Evolutionary conservation across 2,329 filamentous ascomycete genomes (phyloP).

Genomic region (Basipetospora chlamydospora): DNA sequence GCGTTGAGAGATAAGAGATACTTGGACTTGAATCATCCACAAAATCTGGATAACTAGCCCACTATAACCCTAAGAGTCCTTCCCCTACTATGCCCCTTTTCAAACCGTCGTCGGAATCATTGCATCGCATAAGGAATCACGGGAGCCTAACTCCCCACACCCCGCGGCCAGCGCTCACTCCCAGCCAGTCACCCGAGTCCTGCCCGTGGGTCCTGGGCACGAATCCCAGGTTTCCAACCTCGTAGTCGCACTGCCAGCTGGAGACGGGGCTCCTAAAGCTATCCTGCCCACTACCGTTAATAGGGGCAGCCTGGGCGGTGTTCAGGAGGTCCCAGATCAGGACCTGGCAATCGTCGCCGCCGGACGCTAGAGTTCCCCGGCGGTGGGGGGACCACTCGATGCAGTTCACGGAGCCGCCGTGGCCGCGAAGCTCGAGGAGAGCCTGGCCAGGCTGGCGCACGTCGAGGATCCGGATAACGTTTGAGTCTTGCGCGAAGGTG

Average conservation of each 20-base stretch:
- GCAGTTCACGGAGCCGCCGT: slow-evolving; percentile 73
- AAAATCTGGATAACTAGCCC: too few species aligned
- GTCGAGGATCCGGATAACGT: slow-evolving; percentile 84
- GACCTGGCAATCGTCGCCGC: slow-evolving; percentile 82
- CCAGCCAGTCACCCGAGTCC: slow-evolving; percentile 70
- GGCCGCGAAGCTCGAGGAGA: slow-evolving; percentile 80
- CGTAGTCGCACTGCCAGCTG: slow-evolving; percentile 75
- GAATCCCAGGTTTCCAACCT: slow-evolving; percentile 76
- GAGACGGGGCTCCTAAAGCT: slow-evolving; percentile 55
- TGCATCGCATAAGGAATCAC: background rate
- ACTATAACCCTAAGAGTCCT: too few species aligned
- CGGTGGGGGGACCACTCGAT: slow-evolving; percentile 90
- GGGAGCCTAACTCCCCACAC: slow-evolving; percentile 55
- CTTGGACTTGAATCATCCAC: too few species aligned
- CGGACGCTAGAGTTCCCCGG: slow-evolving; percentile 78
- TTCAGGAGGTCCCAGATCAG: slow-evolving; percentile 89
- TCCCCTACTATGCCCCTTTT: too few species aligned
- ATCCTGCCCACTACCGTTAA: slow-evolving; percentile 38
- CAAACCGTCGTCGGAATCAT: too few species aligned
- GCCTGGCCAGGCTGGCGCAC: slow-evolving; percentile 93
- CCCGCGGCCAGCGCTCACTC: slow-evolving; percentile 65
- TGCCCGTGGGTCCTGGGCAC: slow-evolving; percentile 54
- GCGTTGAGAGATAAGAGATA: too few species aligned
- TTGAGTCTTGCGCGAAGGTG: slow-evolving; percentile 92
- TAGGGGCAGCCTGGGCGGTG: slow-evolving; percentile 28